Evolutionary conservation across 2,329 filamentous ascomycete species (phyloP).

Genomic region (Cladophialophora chaetospira): DNA sequence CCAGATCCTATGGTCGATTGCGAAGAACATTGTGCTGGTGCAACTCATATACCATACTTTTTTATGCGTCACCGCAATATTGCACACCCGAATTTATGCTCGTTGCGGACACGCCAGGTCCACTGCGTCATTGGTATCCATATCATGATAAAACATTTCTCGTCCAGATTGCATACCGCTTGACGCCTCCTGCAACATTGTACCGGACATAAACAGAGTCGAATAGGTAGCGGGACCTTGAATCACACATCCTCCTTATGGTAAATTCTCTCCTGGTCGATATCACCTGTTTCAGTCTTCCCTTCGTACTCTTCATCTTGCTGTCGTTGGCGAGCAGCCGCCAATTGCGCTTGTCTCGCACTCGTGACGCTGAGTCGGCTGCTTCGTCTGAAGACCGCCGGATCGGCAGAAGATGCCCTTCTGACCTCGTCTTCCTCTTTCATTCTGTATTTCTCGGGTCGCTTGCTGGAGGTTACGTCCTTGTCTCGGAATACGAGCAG

Average conservation of each 20-base stretch:
- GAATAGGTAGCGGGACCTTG: background rate
- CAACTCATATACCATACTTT: too few species aligned
- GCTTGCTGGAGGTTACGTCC: conserved; percentile 48
- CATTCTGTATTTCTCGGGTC: conserved; percentile 53
- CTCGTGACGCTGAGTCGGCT: conserved; percentile 15
- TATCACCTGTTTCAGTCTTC: conserved; percentile 7
- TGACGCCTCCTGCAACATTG: too few species aligned
- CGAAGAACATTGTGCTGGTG: too few species aligned
- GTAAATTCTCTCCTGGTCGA: conserved; percentile 4
- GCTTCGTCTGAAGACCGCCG: conserved; percentile 16
- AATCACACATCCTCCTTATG: conserved; percentile 18
- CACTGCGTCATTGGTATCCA: too few species aligned
- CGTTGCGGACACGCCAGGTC: too few species aligned
- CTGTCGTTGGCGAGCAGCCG: background rate
- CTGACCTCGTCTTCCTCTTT: conserved; percentile 45
- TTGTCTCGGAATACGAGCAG: conserved; percentile 53
- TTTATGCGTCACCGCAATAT: too few species aligned
- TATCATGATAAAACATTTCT: too few species aligned
- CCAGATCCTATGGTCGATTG: too few species aligned
- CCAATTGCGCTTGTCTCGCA: background rate
- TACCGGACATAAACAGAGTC: too few species aligned
- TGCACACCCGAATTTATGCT: too few species aligned
- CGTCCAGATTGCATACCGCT: too few species aligned
- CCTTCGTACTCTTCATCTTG: conserved; percentile 6
- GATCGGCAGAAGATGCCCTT: conserved; percentile 29